Evolutionary conservation across 352 stramenopile species (phyloP), one percentile per base, ranked within the genome.

Genomic region (Pythium periplocum): DNA sequence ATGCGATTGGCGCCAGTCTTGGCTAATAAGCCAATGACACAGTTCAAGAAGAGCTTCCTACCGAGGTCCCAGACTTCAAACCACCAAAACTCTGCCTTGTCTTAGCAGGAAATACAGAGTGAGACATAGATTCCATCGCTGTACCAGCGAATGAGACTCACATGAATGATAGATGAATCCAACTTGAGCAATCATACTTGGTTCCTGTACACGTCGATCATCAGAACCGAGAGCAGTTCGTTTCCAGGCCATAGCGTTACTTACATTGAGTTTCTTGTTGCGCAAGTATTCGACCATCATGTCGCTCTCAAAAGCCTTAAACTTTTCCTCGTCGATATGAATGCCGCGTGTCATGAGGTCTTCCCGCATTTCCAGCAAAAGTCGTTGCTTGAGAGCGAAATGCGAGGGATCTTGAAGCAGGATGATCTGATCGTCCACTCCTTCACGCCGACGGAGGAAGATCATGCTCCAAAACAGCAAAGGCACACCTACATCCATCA

Each of bases 161-260:
- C 80, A 91, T 10, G 80, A 85, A 55, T 83, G 60, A 46, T 89
- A 91, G 50, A 91, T 89, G 53, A 91, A 91, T 1, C 78, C 80
- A 11, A 91, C 78, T 74, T 87, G 77, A 0, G 78, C 80, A 31
- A 87, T 59, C 45, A 78, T 84, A 33, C 64, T 87, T n/a, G 80
- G 80, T 45, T 88, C 73, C 79, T 90, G 39, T 39, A 30, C 46
- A 51, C 46, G 17, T 40, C 17, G 17, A 26, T 26, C 17, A 26
- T 26, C 17, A 26, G 17, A 41, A 26, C 9, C 12, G 30, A 11
- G 4, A 51, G 2, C 4, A 51, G 34, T 43, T 40, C 32, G 11
- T 39, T 45, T 11, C 4, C 26, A n/a, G 37, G 39, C 30, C n/a
- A 34, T 26, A 26, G 17, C 17, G 17, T 26, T 26, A 57, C 61